Percentiles rank a stretch among this genome's conserved stretches.
phyloP scores from a whole-genome alignment of 176 grass and related monocot species.

The Puccinellia tenuiflora region DNA sequence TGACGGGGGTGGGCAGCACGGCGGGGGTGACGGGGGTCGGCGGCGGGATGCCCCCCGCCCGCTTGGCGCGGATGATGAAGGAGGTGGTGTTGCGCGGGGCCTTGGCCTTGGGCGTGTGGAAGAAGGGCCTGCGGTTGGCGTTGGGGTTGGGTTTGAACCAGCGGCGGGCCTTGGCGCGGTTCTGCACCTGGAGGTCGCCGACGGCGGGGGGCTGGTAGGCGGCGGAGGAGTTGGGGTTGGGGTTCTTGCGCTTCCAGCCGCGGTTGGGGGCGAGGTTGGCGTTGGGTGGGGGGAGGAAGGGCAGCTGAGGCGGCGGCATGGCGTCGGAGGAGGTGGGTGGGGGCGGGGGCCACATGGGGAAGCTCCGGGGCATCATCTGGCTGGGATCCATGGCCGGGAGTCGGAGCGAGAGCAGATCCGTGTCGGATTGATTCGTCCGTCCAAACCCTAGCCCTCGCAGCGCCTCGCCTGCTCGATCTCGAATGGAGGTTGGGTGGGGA shows the following conservation, averaged over 20 bases:
- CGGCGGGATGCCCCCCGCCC: slow-evolving; percentile 57
- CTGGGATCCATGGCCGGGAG: slow-evolving; percentile 35
- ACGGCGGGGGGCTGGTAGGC: slow-evolving; percentile 66
- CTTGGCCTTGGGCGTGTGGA: neutral
- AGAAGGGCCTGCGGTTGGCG: neutral
- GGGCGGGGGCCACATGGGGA: slow-evolving; percentile 45
- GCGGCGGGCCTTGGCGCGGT: slow-evolving; percentile 78
- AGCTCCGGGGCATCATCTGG: slow-evolving; percentile 52
- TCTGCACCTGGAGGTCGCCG: slow-evolving; percentile 74
- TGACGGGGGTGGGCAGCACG: no score
- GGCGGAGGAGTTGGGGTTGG: slow-evolving; percentile 16
- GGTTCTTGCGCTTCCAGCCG: slow-evolving; percentile 44
- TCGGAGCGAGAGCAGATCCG: neutral
- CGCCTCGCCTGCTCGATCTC: neutral
- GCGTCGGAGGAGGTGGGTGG: slow-evolving; percentile 18
- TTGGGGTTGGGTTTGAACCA: slow-evolving; percentile 44
- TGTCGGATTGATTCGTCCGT: neutral
- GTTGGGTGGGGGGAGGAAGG: slow-evolving; percentile 4
- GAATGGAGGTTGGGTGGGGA: no score
- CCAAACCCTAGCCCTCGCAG: neutral
- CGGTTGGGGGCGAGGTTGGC: slow-evolving; percentile 23
- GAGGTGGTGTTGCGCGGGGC: slow-evolving; percentile 95
- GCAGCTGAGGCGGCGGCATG: neutral
- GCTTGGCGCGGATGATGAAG: slow-evolving; percentile 88
- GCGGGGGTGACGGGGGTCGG: no score